A percentile compares a stretch with the other conserved stretches of the same genome.
Conservation (phyloP, 2,329 filamentous ascomycete genomes). For the Neocucurbitaria cava region DNA sequence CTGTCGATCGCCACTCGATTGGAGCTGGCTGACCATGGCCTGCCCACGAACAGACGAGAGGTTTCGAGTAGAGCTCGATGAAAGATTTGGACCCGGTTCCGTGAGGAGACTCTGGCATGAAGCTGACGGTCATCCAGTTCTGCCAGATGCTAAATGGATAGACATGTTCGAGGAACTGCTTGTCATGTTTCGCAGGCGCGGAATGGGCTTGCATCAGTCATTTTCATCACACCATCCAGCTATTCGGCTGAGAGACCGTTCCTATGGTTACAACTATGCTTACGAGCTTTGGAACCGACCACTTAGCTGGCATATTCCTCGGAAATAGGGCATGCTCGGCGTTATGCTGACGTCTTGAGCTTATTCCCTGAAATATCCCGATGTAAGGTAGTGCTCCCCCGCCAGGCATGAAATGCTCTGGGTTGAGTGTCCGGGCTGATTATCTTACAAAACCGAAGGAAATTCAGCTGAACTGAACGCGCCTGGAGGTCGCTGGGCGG, state of each 20-base stretch:
- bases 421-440: conserved; percentile 6
- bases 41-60: too few relatives aligned
- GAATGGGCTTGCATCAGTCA: conserved; percentile 8
- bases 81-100: too few relatives aligned
- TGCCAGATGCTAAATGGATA: conserved; percentile 9
- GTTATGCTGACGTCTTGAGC: conserved; percentile 8
- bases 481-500: conserved; percentile 7
- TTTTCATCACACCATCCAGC: conserved; percentile 8
- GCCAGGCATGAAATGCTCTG: conserved; percentile 7
- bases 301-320: conserved; percentile 9
- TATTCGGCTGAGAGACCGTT: conserved; percentile 8
- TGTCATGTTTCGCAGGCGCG: conserved; percentile 8
- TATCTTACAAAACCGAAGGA: conserved; percentile 8
- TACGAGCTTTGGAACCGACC: conserved; percentile 8
- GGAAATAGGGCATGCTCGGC: conserved; percentile 7
- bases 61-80: too few relatives aligned
- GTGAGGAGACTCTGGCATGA: too few relatives aligned
- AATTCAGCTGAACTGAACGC: conserved; percentile 8
- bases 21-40: too few relatives aligned
- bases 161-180: conserved; percentile 8
- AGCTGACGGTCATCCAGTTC: conserved; percentile 1
- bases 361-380: conserved; percentile 8
- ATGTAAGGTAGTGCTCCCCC: conserved; percentile 7
- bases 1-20: too few relatives aligned
- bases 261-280: conserved; percentile 7